Evolutionary conservation across 495 filamentous ascomycete genomes (phyloP), one percentile per base, ranked within the genome.

Genomic region (Platismatia glauca): DNA sequence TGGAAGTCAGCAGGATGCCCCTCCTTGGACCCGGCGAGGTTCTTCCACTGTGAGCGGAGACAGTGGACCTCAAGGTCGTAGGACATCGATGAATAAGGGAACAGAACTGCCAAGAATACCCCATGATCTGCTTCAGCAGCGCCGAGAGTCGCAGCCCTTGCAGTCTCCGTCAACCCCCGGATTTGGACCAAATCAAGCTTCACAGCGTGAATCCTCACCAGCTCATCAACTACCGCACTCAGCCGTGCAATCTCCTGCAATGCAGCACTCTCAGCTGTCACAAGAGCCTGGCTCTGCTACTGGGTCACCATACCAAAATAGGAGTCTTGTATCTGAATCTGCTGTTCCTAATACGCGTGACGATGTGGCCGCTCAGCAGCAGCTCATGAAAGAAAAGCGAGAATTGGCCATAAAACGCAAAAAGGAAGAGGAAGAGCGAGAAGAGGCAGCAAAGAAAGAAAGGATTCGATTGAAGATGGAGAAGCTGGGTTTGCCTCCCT

Each of bases 11-110:
- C 86, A 86, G 57, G 88, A 92, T 62, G 82, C 77, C 20, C 70
- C 70, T 18, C 79, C 85, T 7, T 96, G 89, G 80, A 82, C 80
- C 34, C 85, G 91, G 53, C 86, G 95, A 53, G 87, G 88, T 57
- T 97, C 93, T n/a, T 96, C 93, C 2, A 96, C 91, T 69, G 88
- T 96, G 35, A 97, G 93, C 71, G 93, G 91, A 37, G 90, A 90
- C 61, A 97, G 91, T 73, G 89, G 88, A 50, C 81, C 79, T 55
- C 83, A 83, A 69, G 81, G 79, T 59, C 78, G 83, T 63, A 78
- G 82, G 24, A 79, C 78, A 73, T 86, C 84, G 11, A 76, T 82
- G 64, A 74, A 78, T 56, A 76, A 70, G 18, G 67, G 75, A 41
- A 68, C 72, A 44, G 83, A 84, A 61, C 63, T 72, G 15, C 71